Evolutionary conservation across 2,329 filamentous ascomycete genomes (phyloP), one percentile per base, ranked within the genome.

Genomic region (Stagonosporopsis rhizophila): DNA sequence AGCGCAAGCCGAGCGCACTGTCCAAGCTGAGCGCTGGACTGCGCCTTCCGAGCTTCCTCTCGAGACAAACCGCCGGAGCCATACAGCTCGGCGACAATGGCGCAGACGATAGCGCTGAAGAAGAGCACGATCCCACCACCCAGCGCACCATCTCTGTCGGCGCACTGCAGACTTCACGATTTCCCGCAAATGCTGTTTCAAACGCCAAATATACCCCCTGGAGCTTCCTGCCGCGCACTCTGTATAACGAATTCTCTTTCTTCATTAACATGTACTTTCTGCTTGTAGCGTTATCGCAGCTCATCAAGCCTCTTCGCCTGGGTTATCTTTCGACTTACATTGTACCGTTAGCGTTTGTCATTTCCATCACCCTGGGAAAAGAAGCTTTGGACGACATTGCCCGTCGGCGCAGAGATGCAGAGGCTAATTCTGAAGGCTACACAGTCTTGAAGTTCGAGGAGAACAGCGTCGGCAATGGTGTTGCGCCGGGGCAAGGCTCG

Each of bases 221-320:
- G 81, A 96, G 90, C 48, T 99, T 99, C 77, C 83, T 99, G 14
- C 96, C 96, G 2, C 83, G 94, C 48, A 99, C 95, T 0, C 82
- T 99, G 20, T 99, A 97, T 78, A 98, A 98, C 79, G 95, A 99
- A 74, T 99, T 99, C 75, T 97, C 94, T 57, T 99, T 98, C 81
- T 99, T 99, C 79, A 96, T 99, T 83, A 99, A 99, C 83, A 91
- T 98, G 82, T 99, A 99, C 75, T 99, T 99, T 75, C 82, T 99
- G 52, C 87, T 98, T 23, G 95, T 99, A 45, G 96, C 95, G 6
- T 78, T 98, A 45, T 98, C 94, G 34, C 95, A 99, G 78, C 88
- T 92, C 39, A 93, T 99, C 69, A 93, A 92, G 4, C 85, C 90
- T 20, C 79, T 99, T 51, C 87, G 92, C 51, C 97, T 99, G 64